phyloP scores from a whole-genome alignment of 192 early-diverging fungal species.

The Coemansia sp. region DNA sequence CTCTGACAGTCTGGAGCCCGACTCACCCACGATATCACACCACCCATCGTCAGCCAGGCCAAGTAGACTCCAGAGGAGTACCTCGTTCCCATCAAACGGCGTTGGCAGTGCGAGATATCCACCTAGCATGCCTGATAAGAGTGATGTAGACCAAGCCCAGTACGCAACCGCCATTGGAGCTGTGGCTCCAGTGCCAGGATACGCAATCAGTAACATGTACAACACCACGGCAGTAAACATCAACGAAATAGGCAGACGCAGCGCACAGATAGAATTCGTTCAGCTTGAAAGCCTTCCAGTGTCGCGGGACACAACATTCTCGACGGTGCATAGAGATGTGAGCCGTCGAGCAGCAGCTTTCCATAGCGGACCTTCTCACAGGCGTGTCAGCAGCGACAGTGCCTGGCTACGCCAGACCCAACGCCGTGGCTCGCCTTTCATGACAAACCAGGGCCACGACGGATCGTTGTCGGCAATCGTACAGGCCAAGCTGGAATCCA shows the following conservation, averaged over 20 bases:
- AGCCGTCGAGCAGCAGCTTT: neutral
- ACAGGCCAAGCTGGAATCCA: slow-evolving; percentile 40
- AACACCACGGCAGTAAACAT: slow-evolving; percentile 7
- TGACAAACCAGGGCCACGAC: slow-evolving; percentile 50
- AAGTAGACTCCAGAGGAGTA: slow-evolving; percentile 28
- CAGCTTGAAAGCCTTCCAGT: slow-evolving; percentile 7
- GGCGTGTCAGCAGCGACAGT: slow-evolving; percentile 25
- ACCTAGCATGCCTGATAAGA: neutral
- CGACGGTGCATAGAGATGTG: neutral
- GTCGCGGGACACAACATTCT: neutral
- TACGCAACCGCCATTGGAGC: neutral
- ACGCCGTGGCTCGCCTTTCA: neutral
- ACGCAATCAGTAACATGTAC: slow-evolving; percentile 8
- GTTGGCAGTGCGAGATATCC: slow-evolving; percentile 3
- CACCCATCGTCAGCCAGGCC: slow-evolving; percentile 17
- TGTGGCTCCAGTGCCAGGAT: neutral
- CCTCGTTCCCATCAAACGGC: slow-evolving; percentile 28
- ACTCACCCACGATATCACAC: slow-evolving; percentile 44
- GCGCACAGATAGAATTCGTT: neutral
- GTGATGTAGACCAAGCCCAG: neutral
- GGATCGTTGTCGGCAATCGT: slow-evolving; percentile 42
- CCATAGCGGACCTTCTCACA: slow-evolving; percentile 3
- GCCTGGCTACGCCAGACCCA: slow-evolving; percentile 4
- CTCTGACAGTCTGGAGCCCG: slow-evolving; percentile 23
- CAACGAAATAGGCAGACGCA: neutral